Percentiles rank a stretch among this genome's conserved stretches.
These are phyloP conservation scores for Penicillium hesseltinei DNA, from an alignment of 2,329 filamentous ascomycete species.

Conservation along the genomic window DNA sequence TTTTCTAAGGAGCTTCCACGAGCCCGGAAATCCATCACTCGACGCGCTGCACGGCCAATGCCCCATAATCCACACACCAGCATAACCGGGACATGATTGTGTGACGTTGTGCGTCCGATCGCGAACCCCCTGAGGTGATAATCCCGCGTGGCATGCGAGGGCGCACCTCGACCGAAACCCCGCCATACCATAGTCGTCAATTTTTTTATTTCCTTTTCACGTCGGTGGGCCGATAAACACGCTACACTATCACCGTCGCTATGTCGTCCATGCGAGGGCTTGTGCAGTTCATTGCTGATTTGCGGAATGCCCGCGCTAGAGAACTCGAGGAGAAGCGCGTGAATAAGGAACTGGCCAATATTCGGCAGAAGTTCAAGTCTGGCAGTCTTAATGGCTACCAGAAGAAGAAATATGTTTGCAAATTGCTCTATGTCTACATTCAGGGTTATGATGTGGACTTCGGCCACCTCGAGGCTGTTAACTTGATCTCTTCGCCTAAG, in stretches of 20 bases:
- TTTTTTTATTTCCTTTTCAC: neutral
- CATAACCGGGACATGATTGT: conserved; percentile 30
- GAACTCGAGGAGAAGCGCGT: conserved; percentile 98
- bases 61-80: conserved; percentile 16
- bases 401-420: conserved; percentile 99
- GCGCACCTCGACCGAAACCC: conserved; percentile 19
- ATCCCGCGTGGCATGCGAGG: conserved; percentile 26
- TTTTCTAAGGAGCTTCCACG: conserved; percentile 15
- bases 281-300: conserved; percentile 96
- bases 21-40: neutral
- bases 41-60: conserved; percentile 23
- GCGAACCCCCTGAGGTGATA: conserved; percentile 26
- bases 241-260: conserved; percentile 4
- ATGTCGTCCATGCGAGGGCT: conserved; percentile 64
- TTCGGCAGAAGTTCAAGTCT: conserved; percentile 97
- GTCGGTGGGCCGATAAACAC: neutral
- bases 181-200: conserved; percentile 1
- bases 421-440: conserved; percentile 98
- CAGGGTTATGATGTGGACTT: conserved; percentile 99
- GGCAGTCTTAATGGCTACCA: conserved; percentile 92
- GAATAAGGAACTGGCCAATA: conserved; percentile 98
- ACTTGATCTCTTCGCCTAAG: conserved; percentile 92
- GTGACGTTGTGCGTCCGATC: conserved; percentile 26
- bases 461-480: conserved; percentile 95
- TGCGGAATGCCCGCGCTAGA: conserved; percentile 89